These are phyloP conservation scores for Fusarium beomiforme DNA, from an alignment of 2,329 filamentous ascomycete genomes.

Conservation along the genomic window DNA sequence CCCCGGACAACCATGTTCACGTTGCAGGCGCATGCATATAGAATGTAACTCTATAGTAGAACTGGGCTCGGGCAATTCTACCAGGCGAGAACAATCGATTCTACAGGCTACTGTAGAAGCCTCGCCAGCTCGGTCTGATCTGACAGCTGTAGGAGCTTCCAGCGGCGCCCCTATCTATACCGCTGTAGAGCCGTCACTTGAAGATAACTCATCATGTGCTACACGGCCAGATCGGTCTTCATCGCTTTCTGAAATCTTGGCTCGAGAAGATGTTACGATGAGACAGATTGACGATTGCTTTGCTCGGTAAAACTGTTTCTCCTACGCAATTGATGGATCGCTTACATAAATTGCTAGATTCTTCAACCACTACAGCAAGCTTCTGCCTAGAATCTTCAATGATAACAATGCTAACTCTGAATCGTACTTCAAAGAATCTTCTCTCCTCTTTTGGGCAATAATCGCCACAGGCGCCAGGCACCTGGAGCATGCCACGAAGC, in stretches of 20 bases:
- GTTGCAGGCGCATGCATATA: neutral
- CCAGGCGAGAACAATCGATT: too few relatives aligned
- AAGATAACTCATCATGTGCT: neutral
- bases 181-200: neutral
- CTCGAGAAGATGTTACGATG: neutral
- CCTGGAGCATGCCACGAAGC: neutral
- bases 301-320: neutral
- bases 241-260: neutral
- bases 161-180: neutral
- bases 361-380: neutral
- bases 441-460: neutral
- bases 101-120: neutral
- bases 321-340: neutral
- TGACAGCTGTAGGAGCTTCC: neutral
- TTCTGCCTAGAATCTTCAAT: neutral
- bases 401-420: neutral
- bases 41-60: neutral
- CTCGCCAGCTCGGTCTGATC: neutral
- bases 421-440: neutral
- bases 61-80: neutral
- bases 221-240: neutral
- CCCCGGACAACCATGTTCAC: neutral
- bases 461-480: neutral
- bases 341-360: neutral
- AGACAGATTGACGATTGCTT: neutral